Conservation (phyloP, 352 stramenopile genomes). For the Pythium oligandrum region DNA sequence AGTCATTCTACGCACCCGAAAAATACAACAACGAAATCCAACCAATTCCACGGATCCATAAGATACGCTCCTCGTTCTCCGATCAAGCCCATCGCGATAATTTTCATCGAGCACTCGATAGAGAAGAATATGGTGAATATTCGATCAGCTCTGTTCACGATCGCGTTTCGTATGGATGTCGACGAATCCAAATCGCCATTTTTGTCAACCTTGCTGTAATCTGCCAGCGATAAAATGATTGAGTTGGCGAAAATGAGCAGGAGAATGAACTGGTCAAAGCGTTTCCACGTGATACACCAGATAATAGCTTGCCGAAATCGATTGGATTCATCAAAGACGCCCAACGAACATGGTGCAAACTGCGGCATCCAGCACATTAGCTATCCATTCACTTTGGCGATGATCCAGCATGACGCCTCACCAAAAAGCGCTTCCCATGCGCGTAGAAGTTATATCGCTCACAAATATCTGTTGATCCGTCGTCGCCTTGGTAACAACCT, state of each 20-base stretch:
- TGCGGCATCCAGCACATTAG: slow-evolving; percentile 3
- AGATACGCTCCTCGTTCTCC: slow-evolving; percentile 73
- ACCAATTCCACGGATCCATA: slow-evolving; percentile 85
- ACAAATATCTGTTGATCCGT: slow-evolving; percentile 40
- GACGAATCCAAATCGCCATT: slow-evolving; percentile 37
- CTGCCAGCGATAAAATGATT: slow-evolving; percentile 70
- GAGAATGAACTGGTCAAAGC: slow-evolving; percentile 83
- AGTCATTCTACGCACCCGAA: slow-evolving; percentile 40
- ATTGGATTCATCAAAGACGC: slow-evolving; percentile 42
- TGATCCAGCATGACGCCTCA: slow-evolving; percentile 2
- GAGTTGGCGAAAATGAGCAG: slow-evolving; percentile 83
- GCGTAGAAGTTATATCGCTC: slow-evolving; percentile 66
- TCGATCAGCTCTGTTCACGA: slow-evolving; percentile 53
- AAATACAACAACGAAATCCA: slow-evolving; percentile 89
- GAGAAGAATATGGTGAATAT: slow-evolving; percentile 76
- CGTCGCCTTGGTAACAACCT: slow-evolving; percentile 43
- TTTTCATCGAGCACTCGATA: slow-evolving; percentile 88
- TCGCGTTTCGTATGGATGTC: slow-evolving; percentile 37
- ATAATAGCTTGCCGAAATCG: slow-evolving; percentile 50
- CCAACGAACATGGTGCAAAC: slow-evolving; percentile 57
- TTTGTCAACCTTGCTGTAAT: slow-evolving; percentile 58
- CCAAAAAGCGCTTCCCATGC: slow-evolving; percentile 52
- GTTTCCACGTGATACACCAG: slow-evolving; percentile 65
- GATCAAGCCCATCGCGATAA: slow-evolving; percentile 80
- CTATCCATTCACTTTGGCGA: background rate